Evolutionary conservation across 75 land plant species (phyloP), one percentile per base, ranked within the genome.

Genomic region (Pinus albicaulis): DNA sequence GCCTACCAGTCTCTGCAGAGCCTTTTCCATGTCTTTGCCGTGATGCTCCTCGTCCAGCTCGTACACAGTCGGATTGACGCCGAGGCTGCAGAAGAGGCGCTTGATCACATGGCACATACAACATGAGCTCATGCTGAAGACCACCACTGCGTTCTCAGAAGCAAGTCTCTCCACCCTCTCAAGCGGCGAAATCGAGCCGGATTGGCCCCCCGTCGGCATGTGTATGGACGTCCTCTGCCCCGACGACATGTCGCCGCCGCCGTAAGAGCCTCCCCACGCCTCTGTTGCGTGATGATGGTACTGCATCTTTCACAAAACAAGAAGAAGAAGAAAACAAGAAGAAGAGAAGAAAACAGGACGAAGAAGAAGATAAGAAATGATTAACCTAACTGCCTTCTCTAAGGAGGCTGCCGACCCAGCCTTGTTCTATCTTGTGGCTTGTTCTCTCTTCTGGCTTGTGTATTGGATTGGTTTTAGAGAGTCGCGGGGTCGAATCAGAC

Each of bases 81-180:
- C 94, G 82, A 92, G 79, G 31, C 88, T 89, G 77, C 91, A 82
- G 76, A 92, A 88, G 38, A 92, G 82, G 24, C 89, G 79, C 79
- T 92, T 90, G 59, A 87, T 85, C 34, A 92, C 93, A 70, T 88
- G 95, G 80, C 93, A 92, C 93, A 92, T 90, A 81, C 95, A 92
- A 85, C 95, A 92, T 31, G 78, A 66, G 75, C 87, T 87, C 72
- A 80, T 71, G 87, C 95, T 92, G 82, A 92, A 90, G 5, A 92
- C 79, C 72, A 92, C 93, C 76, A 90, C 95, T 23, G 95, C 89
- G 56, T 79, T 92, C 80, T 86, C 89, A 7, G 90, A 56, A 72
- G 84, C 93, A 74, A 90, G 52, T 55, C 84, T 72, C 80, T 81
- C 88, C 31, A 92, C 81, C 60, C 85, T 34, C 79, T 85, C 85